phyloP scores from a whole-genome alignment of 2,329 filamentous ascomycete species.

The Pezicula radicicola region DNA sequence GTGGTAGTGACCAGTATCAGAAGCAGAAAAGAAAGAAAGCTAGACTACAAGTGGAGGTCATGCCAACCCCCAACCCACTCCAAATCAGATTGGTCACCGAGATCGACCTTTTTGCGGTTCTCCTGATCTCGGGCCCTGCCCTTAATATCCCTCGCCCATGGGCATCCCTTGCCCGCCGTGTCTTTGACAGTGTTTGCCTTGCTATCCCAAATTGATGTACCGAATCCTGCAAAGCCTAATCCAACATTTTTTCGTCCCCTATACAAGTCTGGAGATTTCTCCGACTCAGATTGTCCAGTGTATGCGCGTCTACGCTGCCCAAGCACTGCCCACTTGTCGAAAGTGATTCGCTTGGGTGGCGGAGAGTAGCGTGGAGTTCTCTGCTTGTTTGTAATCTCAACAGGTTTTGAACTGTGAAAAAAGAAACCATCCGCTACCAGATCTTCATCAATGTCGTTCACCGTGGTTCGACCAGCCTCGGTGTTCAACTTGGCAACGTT shows the following conservation, averaged over 20 bases:
- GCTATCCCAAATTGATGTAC: slow-evolving; percentile 30
- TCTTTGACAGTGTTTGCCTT: slow-evolving; percentile 29
- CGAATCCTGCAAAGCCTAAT: slow-evolving; percentile 46
- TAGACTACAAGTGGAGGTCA: slow-evolving; percentile 60
- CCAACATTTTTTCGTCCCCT: slow-evolving; percentile 43
- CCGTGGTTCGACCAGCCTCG: slow-evolving; percentile 34
- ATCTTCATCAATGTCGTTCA: slow-evolving; percentile 58
- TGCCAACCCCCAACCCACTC: slow-evolving; percentile 96
- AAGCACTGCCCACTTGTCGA: slow-evolving; percentile 88
- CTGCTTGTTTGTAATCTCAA: slow-evolving; percentile 28
- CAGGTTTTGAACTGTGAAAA: slow-evolving; percentile 61
- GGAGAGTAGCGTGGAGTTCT: slow-evolving; percentile 58
- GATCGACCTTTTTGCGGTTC: slow-evolving; percentile 55
- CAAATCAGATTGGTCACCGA: slow-evolving; percentile 55
- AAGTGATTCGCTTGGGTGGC: slow-evolving; percentile 57
- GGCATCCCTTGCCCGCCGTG: slow-evolving; percentile 41
- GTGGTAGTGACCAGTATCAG: slow-evolving; percentile 8
- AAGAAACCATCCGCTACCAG: slow-evolving; percentile 68
- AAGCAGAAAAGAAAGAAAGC: slow-evolving; percentile 30
- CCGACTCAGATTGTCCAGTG: slow-evolving; percentile 45
- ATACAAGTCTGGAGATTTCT: slow-evolving; percentile 45
- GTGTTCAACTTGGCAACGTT: slow-evolving; percentile 40
- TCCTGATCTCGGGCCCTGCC: slow-evolving; percentile 41
- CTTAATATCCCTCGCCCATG: slow-evolving; percentile 43
- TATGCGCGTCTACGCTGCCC: slow-evolving; percentile 78